phyloP scores from a whole-genome alignment of 1,284 basidiomycete genomes.

The Cutaneotrichosporon sp. region DNA sequence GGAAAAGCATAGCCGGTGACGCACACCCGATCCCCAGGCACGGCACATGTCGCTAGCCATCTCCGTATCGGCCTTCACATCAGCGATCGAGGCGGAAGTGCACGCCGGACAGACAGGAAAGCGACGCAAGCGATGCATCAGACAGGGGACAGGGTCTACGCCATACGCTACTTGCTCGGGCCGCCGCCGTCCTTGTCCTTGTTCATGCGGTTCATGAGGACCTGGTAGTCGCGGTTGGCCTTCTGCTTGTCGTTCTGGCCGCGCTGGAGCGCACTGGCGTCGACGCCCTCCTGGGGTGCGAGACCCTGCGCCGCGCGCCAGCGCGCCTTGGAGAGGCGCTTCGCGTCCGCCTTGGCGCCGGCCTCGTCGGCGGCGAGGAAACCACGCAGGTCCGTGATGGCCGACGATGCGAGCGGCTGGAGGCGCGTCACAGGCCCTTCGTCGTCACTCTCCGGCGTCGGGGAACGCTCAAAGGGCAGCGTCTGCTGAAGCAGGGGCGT shows the following conservation, averaged over 20 bases:
- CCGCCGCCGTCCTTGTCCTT: constrained; percentile 30
- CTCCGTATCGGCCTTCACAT: too few species aligned
- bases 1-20: too few species aligned
- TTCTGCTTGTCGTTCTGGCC: constrained; percentile 46
- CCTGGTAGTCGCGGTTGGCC: constrained; percentile 47
- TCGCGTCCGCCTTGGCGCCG: constrained; percentile 64
- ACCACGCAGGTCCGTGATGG: constrained; percentile 74
- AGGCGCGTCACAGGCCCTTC: constrained; percentile 41
- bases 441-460: constrained; percentile 40
- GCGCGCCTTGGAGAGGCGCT: constrained; percentile 71
- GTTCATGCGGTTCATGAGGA: constrained; percentile 49
- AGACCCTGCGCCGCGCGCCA: constrained; percentile 61
- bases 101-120: too few species aligned
- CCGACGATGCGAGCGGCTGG: constrained; percentile 67
- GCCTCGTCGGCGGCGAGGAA: constrained; percentile 73
- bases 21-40: too few species aligned
- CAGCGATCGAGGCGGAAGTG: too few species aligned
- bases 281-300: constrained; percentile 40
- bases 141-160: neutral
- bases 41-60: too few species aligned
- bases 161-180: neutral
- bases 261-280: constrained; percentile 23
- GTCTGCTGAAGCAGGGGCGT: constrained; percentile 18
- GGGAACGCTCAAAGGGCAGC: constrained; percentile 30
- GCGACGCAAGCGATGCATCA: neutral